A percentile compares a stretch with the other conserved stretches of the same genome.
phyloP scores from a whole-genome alignment of 345 rosid genomes.

The Rhizophora apiculata region DNA sequence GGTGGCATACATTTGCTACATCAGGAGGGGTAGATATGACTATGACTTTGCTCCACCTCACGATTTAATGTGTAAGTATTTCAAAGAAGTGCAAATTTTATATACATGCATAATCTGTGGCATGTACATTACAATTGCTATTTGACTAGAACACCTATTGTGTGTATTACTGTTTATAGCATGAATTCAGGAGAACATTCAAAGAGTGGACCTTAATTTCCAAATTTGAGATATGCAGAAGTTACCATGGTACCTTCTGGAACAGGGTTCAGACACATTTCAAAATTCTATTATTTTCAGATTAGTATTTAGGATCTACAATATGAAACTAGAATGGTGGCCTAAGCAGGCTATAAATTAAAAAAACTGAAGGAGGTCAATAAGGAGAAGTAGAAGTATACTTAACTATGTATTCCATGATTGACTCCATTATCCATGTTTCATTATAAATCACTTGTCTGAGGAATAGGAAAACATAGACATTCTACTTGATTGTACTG shows the following conservation, averaged over 20 bases:
- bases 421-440: too few relatives aligned
- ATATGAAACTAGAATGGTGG: not conserved
- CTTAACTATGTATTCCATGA: too few relatives aligned
- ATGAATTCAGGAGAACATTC: not conserved
- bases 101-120: not conserved
- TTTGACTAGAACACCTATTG: not conserved
- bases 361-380: not conserved
- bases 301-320: not conserved
- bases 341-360: not conserved
- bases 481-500: too few relatives aligned
- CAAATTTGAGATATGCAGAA: not conserved
- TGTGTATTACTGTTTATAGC: not conserved
- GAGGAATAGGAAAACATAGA: too few relatives aligned
- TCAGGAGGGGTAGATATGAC: slow-evolving; percentile 65
- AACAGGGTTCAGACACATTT: not conserved
- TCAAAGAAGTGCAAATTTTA: slow-evolving; percentile 4
- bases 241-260: not conserved
- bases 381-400: not conserved
- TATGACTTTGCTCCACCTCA: slow-evolving; percentile 92
- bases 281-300: not conserved
- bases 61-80: slow-evolving; percentile 78
- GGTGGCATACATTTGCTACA: slow-evolving; percentile 54
- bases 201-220: too few relatives aligned
- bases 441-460: too few relatives aligned
- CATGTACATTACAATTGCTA: not conserved